Conservation (phyloP, 257 asterid species). For the Lantana camara region DNA sequence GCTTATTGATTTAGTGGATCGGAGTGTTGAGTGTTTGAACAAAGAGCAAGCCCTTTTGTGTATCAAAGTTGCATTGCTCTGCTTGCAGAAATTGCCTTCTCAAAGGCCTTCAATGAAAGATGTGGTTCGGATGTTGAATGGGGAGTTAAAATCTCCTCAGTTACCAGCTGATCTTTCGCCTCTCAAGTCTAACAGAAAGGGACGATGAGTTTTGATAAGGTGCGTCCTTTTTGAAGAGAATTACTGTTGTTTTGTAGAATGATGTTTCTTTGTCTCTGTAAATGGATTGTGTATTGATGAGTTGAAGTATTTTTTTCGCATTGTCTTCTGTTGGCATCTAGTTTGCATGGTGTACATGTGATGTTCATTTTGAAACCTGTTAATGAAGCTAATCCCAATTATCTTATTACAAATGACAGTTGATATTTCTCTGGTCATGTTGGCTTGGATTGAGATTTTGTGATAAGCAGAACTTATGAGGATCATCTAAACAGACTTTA, state of each 20-base stretch:
- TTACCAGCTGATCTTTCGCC: not conserved
- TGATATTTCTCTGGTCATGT: too few species aligned
- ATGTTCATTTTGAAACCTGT: too few species aligned
- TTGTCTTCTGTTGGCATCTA: too few species aligned
- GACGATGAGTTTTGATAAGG: not conserved
- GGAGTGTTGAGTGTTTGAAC: not conserved
- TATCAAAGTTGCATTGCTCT: not conserved
- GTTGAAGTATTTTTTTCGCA: not conserved
- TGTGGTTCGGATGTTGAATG: not conserved
- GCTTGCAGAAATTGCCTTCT: not conserved
- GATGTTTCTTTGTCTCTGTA: not conserved
- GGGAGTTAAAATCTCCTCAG: not conserved
- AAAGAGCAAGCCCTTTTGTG: not conserved
- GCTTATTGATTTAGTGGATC: not conserved
- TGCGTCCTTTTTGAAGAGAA: not conserved
- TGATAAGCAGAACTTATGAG: too few species aligned
- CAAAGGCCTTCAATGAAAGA: not conserved
- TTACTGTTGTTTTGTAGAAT: not conserved
- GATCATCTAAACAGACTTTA: too few species aligned
- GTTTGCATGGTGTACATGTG: too few species aligned
- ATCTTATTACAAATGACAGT: too few species aligned
- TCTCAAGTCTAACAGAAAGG: not conserved
- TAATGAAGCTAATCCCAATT: too few species aligned
- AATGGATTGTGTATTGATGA: not conserved
- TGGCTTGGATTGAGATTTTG: too few species aligned